A percentile compares a stretch with the other conserved stretches of the same genome.
Conservation (phyloP, 2,329 filamentous ascomycete genomes). For the Cladosporium oxysporum region DNA sequence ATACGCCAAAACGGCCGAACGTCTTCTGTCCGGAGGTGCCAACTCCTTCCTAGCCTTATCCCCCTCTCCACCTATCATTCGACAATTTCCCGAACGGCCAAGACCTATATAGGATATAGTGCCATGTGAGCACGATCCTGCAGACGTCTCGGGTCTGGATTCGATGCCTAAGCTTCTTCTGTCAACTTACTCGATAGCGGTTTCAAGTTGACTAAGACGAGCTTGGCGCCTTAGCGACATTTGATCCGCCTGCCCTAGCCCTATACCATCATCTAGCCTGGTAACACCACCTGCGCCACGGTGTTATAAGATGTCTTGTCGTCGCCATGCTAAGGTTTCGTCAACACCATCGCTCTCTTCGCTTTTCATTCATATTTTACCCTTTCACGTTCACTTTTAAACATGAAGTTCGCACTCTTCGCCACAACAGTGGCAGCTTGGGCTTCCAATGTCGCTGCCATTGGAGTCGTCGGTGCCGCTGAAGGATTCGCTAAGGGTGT, state of each 20-base stretch:
- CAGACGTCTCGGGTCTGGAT: background rate
- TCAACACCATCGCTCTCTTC: background rate
- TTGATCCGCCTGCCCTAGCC: background rate
- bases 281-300: background rate
- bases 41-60: background rate
- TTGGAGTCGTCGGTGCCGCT: constrained; percentile 25
- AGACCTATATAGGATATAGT: constrained; percentile 1
- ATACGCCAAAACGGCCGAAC: background rate
- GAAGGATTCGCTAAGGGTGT: constrained; percentile 53
- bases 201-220: background rate
- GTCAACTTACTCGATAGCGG: background rate
- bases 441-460: constrained; percentile 13
- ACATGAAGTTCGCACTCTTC: constrained; percentile 17
- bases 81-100: background rate
- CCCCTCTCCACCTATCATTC: background rate
- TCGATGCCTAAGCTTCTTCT: background rate
- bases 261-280: constrained; percentile 4
- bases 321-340: background rate
- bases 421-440: constrained; percentile 9
- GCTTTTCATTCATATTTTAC: background rate
- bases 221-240: constrained; percentile 4
- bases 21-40: background rate
- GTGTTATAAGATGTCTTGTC: background rate
- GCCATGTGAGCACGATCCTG: constrained; percentile 1
- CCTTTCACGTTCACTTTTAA: background rate